Evolutionary conservation across 2,329 filamentous ascomycete genomes (phyloP).

Genomic region (Colletotrichum gloeosporioides): DNA sequence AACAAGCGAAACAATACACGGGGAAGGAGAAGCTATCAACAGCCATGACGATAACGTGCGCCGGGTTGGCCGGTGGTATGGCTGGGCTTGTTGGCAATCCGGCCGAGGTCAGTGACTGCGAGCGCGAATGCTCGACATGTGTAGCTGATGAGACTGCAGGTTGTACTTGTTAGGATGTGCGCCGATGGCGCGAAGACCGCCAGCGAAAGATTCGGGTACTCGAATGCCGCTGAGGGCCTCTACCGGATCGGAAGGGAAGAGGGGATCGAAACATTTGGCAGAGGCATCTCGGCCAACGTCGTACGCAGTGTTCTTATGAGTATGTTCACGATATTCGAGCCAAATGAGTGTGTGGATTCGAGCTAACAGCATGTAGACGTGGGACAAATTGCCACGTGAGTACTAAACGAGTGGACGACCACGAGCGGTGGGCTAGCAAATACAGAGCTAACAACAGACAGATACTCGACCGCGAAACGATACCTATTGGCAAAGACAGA

Average conservation of each 20-base stretch:
- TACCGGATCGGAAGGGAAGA: conserved; percentile 41
- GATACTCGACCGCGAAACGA: conserved; percentile 39
- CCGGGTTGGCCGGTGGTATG: conserved; percentile 44
- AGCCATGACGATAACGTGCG: conserved; percentile 40
- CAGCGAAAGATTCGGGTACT: conserved; percentile 40
- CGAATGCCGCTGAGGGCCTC: conserved; percentile 40
- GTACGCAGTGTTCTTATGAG: conserved; percentile 50
- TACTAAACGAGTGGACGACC: conserved; percentile 12
- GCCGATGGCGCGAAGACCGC: conserved; percentile 46
- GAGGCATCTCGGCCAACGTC: conserved; percentile 44
- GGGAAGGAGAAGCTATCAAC: conserved; percentile 35
- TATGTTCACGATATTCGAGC: conserved; percentile 27
- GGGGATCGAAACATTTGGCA: conserved; percentile 40
- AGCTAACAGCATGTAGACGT: conserved; percentile 34
- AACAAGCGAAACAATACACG: conserved; percentile 28
- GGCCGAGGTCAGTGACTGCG: conserved; percentile 34
- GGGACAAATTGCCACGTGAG: conserved; percentile 49
- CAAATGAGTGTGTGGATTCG: conserved; percentile 42
- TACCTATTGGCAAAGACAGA: conserved; percentile 30
- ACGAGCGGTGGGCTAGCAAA: not conserved
- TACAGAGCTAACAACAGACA: conserved; percentile 11
- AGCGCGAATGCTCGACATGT: not conserved
- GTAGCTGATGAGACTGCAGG: conserved; percentile 19
- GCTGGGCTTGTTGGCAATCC: conserved; percentile 52
- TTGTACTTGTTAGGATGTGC: conserved; percentile 50